A percentile compares a stretch with the other conserved stretches of the same genome.
Conservation (phyloP, 73 alveolate genomes). For the Paramecium sonneborni region DNA sequence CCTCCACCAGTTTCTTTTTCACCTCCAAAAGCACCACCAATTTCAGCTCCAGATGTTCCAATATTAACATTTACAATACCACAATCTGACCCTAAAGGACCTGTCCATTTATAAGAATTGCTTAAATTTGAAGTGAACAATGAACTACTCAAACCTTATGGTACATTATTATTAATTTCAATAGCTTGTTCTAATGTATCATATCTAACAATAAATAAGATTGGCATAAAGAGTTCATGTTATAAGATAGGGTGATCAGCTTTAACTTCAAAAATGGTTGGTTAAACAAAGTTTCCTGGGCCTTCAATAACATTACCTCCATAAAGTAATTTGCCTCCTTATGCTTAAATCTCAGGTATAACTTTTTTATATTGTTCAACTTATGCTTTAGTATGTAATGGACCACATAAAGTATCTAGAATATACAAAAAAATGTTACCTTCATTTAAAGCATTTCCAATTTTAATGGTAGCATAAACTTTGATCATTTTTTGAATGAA, state of each 20-base stretch:
- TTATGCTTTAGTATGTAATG: slow-evolving; percentile 83
- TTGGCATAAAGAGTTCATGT: slow-evolving; percentile 85
- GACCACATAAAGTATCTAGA: slow-evolving; percentile 82
- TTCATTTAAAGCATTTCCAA: slow-evolving; percentile 82
- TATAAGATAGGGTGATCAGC: slow-evolving; percentile 77
- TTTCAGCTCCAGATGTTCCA: slow-evolving; percentile 95
- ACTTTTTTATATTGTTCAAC: slow-evolving; percentile 76
- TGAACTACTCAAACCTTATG: slow-evolving; percentile 88
- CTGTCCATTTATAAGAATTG: slow-evolving; percentile 78
- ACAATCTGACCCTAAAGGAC: slow-evolving; percentile 85
- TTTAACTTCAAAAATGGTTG: slow-evolving; percentile 83
- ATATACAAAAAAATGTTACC: neutral
- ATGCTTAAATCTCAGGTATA: slow-evolving; percentile 72
- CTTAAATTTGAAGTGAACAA: slow-evolving; percentile 82
- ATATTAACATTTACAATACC: slow-evolving; percentile 92
- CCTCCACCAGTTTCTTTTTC: slow-evolving; percentile 98
- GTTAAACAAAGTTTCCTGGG: slow-evolving; percentile 87
- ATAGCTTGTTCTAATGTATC: slow-evolving; percentile 88
- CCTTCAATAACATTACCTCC: slow-evolving; percentile 86
- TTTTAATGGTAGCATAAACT: slow-evolving; percentile 67
- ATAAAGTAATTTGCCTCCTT: slow-evolving; percentile 85
- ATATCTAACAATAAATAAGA: slow-evolving; percentile 80
- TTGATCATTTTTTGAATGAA: slow-evolving; percentile 70
- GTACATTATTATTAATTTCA: slow-evolving; percentile 81
- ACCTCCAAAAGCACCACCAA: slow-evolving; percentile 97